phyloP scores from a whole-genome alignment of 768 basidiomycete species.

The Phanerochaete carnosa region DNA sequence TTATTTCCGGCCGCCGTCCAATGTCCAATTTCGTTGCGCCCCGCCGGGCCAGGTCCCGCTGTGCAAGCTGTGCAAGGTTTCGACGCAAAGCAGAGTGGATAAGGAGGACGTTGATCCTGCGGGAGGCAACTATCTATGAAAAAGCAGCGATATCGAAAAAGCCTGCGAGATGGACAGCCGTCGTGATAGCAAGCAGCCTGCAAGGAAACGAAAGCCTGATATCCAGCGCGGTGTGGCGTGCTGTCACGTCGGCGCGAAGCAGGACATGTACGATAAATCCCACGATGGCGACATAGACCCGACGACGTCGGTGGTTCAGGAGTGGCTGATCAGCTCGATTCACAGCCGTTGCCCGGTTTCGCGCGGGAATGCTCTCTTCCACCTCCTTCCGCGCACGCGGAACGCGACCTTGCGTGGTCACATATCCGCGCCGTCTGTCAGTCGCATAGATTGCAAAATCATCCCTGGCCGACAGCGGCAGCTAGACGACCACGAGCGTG shows the following conservation, averaged over 20 bases:
- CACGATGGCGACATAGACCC: neutral
- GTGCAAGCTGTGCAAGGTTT: too few species aligned
- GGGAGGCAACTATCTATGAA: too few species aligned
- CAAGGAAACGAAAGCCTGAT: neutral
- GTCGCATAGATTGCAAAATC: neutral
- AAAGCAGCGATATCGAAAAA: too few species aligned
- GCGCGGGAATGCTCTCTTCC: too few species aligned
- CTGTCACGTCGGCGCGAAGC: neutral
- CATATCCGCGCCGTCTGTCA: neutral
- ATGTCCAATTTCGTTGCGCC: too few species aligned
- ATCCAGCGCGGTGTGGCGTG: neutral
- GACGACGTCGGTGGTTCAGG: neutral
- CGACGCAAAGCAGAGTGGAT: too few species aligned
- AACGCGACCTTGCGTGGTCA: too few species aligned
- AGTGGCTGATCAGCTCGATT: too few species aligned
- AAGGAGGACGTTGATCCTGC: too few species aligned
- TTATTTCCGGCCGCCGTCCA: neutral
- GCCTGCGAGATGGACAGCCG: neutral
- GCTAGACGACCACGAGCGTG: neutral
- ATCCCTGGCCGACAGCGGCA: neutral
- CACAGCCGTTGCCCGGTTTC: too few species aligned
- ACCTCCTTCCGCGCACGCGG: too few species aligned
- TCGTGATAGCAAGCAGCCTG: neutral
- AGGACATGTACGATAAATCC: neutral
- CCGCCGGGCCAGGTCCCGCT: too few species aligned